Percentiles rank a stretch among this genome's conserved stretches.
Evolutionary conservation across 345 rosid species (phyloP).

Genomic region (Mercurialis annua): DNA sequence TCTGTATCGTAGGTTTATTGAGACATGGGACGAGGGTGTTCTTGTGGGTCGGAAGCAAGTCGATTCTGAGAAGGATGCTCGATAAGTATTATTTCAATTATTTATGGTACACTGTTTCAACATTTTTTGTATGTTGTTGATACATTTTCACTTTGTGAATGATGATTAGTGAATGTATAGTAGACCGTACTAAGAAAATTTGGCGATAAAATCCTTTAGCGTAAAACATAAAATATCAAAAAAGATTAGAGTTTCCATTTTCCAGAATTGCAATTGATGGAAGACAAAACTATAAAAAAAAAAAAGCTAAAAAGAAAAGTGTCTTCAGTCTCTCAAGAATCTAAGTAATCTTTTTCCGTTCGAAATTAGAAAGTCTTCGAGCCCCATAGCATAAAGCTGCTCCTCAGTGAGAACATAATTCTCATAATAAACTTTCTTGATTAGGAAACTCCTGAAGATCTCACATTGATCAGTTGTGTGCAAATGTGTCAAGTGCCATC

Average conservation of each 20-base stretch:
- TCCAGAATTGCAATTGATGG: too few species aligned
- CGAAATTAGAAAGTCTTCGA: constrained; percentile 13
- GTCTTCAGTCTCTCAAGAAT: neutral
- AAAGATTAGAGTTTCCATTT: too few species aligned
- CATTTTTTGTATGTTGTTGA: neutral
- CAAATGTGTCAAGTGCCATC: constrained; percentile 12
- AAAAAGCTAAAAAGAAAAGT: too few species aligned
- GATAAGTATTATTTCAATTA: neutral
- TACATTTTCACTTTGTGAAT: neutral
- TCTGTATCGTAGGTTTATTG: constrained; percentile 45
- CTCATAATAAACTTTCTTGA: neutral
- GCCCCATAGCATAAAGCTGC: constrained; percentile 12
- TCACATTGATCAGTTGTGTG: constrained; percentile 14
- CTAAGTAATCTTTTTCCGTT: constrained; percentile 8
- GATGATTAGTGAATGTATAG: neutral
- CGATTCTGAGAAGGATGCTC: constrained; percentile 31
- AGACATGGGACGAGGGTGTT: constrained; percentile 78
- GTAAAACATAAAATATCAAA: too few species aligned
- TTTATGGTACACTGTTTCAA: neutral
- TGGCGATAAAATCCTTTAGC: too few species aligned
- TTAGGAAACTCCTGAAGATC: constrained; percentile 4
- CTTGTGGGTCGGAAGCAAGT: constrained; percentile 49
- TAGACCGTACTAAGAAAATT: neutral
- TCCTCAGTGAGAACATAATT: constrained; percentile 6
- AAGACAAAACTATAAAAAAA: too few species aligned